These are phyloP conservation scores for Leishmania martiniquensis DNA, from an alignment of 208 protist genomes.

Conservation along the genomic window DNA sequence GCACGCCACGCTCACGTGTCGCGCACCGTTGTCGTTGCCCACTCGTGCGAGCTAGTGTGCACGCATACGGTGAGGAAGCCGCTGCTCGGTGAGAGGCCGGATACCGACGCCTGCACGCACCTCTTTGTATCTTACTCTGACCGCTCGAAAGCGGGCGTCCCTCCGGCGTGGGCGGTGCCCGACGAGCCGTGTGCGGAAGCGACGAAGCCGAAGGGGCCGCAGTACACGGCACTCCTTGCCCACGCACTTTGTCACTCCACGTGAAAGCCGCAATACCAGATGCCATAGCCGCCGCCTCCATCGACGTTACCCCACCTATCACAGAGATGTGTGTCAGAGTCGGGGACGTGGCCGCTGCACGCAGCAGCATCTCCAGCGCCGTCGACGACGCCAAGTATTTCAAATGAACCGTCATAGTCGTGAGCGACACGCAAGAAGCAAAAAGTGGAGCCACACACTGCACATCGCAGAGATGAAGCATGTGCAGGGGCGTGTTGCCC, in stretches of 20 bases:
- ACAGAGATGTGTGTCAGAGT: constrained; percentile 48
- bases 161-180: not conserved
- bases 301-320: constrained; percentile 46
- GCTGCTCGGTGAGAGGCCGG: not conserved
- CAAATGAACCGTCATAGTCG: constrained; percentile 49
- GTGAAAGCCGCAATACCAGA: constrained; percentile 45
- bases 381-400: constrained; percentile 44
- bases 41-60: not conserved
- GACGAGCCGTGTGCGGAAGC: not conserved
- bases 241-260: not conserved
- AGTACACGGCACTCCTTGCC: not conserved
- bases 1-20: not conserved
- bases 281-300: constrained; percentile 54
- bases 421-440: constrained; percentile 40
- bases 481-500: constrained; percentile 54
- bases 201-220: not conserved
- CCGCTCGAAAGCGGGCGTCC: not conserved
- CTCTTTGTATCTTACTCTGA: not conserved
- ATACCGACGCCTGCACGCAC: not conserved
- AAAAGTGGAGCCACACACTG: constrained; percentile 49
- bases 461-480: constrained; percentile 43
- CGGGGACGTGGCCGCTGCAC: constrained; percentile 40
- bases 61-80: not conserved
- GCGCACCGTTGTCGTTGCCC: not conserved
- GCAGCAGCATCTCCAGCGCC: constrained; percentile 49